A percentile compares a stretch with the other conserved stretches of the same genome.
These are phyloP conservation scores for Aspergillus sojae DNA, from an alignment of 2,329 filamentous ascomycete genomes.

Conservation along the genomic window DNA sequence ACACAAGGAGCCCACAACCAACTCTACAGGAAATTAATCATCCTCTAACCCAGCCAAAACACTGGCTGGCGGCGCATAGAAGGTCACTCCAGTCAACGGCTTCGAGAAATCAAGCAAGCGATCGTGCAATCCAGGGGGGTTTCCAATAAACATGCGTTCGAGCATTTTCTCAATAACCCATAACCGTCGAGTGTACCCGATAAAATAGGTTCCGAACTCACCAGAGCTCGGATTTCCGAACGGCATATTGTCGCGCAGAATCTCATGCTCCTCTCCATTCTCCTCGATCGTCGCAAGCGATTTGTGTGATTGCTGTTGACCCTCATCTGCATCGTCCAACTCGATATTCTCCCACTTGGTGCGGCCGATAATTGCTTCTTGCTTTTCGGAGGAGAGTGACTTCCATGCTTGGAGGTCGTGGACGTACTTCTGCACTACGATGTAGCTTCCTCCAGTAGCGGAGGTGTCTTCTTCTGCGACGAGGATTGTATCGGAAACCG, in stretches of 20 bases:
- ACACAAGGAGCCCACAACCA: background rate
- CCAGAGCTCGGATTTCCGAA: conserved; percentile 57
- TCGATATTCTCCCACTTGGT: conserved; percentile 62
- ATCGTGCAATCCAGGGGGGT: conserved; percentile 59
- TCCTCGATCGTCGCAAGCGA: conserved; percentile 58
- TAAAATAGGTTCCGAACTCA: conserved; percentile 62
- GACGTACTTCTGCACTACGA: conserved; percentile 63
- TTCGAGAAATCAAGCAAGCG: conserved; percentile 58
- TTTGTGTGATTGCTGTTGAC: conserved; percentile 56
- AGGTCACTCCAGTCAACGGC: conserved; percentile 55
- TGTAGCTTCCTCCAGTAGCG: conserved; percentile 56
- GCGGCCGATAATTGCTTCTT: conserved; percentile 60
- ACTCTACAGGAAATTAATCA: background rate
- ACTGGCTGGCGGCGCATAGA: conserved; percentile 55
- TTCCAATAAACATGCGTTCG: conserved; percentile 59
- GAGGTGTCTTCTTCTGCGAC: conserved; percentile 47
- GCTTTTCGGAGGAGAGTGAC: conserved; percentile 51
- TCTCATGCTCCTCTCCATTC: conserved; percentile 54
- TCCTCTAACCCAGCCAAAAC: conserved; percentile 35
- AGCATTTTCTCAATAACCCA: conserved; percentile 64
- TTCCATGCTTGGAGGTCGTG: conserved; percentile 56
- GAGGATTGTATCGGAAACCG: conserved; percentile 48
- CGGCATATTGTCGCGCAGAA: conserved; percentile 64
- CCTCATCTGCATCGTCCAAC: conserved; percentile 53
- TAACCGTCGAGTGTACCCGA: conserved; percentile 54